Conservation (phyloP, 495 filamentous ascomycete species). For the Daldinia childiae region DNA sequence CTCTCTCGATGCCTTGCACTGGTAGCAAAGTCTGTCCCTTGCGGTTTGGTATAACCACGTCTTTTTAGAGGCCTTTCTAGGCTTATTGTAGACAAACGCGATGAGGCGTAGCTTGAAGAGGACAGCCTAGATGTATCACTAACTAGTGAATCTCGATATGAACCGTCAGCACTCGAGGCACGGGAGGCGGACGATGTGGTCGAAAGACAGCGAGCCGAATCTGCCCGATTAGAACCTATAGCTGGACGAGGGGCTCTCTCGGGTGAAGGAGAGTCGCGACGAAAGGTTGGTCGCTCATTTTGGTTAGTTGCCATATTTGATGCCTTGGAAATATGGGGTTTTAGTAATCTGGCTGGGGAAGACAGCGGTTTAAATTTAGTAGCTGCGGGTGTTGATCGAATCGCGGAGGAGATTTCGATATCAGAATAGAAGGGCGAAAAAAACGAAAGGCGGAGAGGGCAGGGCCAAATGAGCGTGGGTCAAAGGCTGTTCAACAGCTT, state of each 20-base stretch:
- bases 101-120: constrained; percentile 56
- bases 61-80: constrained; percentile 63
- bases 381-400: constrained; percentile 8
- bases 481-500: constrained; percentile 43
- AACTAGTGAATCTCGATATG: constrained; percentile 60
- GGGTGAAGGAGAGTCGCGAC: constrained; percentile 68
- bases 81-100: constrained; percentile 58
- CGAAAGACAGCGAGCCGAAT: constrained; percentile 76
- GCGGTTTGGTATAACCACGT: constrained; percentile 89
- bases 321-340: background rate
- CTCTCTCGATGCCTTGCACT: constrained; percentile 91
- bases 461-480: constrained; percentile 13
- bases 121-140: constrained; percentile 64
- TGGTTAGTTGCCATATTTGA: constrained; percentile 50
- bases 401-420: constrained; percentile 18
- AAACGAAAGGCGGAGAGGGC: constrained; percentile 16
- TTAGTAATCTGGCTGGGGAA: background rate
- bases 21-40: constrained; percentile 87
- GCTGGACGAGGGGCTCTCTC: constrained; percentile 73
- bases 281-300: constrained; percentile 48
- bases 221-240: constrained; percentile 67
- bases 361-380: constrained; percentile 4
- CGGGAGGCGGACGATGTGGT: constrained; percentile 74
- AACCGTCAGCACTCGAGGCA: constrained; percentile 65
- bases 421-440: constrained; percentile 12